Evolutionary conservation across 2,329 filamentous ascomycete genomes (phyloP), one percentile per base, ranked within the genome.

Genomic region (Chaetoscypha palmicola): DNA sequence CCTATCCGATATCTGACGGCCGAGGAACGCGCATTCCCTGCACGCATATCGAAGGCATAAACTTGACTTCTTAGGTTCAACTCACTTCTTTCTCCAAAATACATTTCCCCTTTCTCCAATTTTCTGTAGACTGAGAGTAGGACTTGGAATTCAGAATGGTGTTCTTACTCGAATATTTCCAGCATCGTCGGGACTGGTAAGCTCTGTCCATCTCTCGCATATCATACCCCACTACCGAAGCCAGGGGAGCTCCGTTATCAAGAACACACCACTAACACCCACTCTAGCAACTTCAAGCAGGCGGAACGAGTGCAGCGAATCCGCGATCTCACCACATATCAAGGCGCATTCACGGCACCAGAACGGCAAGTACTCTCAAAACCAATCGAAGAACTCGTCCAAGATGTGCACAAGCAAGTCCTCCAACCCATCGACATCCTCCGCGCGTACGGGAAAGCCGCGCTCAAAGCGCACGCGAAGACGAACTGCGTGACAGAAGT

Each of bases 401-500:
- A 80, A 49, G 77, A 83, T 67, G 84, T 95, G 3, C 86, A 91
- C 23, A 74, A 77, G n/a, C 75, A 80, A 34, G 66, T 71, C 41
- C 69, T 79, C 38, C 72, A 75, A 10, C 81, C 90, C 0, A 62
- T 82, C 19, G 80, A 88, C 49, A 76, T 96, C 36, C 77, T 96
- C n/a, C 79, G 73, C 47, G 80, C 88, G 9, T 97, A 96, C 62
- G 85, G 85, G 58, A 95, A 94, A 64, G 81, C 91, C 16, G 85
- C 90, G 0, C 62, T 94, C 41, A 83, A 81, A 58, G 90, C 88
- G 1, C 91, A 96, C 26, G 74, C 82, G 50, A 83, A 83, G 66
- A 95, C 89, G 2, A 96, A 96, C 63, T 94, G 87, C 59, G 67
- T 94, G 10, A 96, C 91, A 0, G 90, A 96, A 66, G 70, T 96